Evolutionary conservation across 306 rosid species (phyloP).

Genomic region (Astragalus membranaceus): DNA sequence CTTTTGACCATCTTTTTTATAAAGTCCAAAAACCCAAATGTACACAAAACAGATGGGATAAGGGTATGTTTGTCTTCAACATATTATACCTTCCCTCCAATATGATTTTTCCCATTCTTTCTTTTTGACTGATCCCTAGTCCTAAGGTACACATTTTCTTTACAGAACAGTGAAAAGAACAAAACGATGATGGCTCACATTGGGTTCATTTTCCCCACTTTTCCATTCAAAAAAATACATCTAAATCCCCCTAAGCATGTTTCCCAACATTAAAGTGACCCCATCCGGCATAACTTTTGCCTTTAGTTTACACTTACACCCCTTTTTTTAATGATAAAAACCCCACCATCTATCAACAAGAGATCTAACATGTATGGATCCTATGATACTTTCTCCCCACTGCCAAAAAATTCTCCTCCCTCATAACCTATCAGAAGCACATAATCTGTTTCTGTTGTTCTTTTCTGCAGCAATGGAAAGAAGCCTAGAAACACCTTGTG

Average conservation of each 20-base stretch:
- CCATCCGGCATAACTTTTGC: conserved; percentile 44
- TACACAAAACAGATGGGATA: conserved; percentile 24
- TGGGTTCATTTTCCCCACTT: conserved; percentile 36
- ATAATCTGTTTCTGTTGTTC: conserved; percentile 44
- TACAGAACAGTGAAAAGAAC: conserved; percentile 24
- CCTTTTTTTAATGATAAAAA: conserved; percentile 44
- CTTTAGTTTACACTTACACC: conserved; percentile 25
- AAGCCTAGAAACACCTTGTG: conserved; percentile 81
- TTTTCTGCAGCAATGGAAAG: conserved; percentile 60
- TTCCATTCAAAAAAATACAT: conserved; percentile 36
- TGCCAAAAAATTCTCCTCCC: conserved; percentile 14
- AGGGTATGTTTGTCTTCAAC: conserved; percentile 25
- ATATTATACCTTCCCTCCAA: conserved; percentile 31
- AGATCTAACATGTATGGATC: conserved; percentile 14
- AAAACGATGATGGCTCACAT: conserved; percentile 37
- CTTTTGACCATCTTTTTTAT: conserved; percentile 13
- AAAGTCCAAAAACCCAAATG: conserved; percentile 33
- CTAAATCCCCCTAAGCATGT: conserved; percentile 27
- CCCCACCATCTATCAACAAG: conserved; percentile 37
- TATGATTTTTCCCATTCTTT: conserved; percentile 17
- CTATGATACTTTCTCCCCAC: background rate
- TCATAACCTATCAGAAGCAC: background rate
- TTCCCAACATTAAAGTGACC: conserved; percentile 30
- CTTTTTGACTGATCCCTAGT: conserved; percentile 50
- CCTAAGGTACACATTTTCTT: conserved; percentile 57